phyloP scores from a whole-genome alignment of 768 basidiomycete genomes.

The Hericium erinaceus region DNA sequence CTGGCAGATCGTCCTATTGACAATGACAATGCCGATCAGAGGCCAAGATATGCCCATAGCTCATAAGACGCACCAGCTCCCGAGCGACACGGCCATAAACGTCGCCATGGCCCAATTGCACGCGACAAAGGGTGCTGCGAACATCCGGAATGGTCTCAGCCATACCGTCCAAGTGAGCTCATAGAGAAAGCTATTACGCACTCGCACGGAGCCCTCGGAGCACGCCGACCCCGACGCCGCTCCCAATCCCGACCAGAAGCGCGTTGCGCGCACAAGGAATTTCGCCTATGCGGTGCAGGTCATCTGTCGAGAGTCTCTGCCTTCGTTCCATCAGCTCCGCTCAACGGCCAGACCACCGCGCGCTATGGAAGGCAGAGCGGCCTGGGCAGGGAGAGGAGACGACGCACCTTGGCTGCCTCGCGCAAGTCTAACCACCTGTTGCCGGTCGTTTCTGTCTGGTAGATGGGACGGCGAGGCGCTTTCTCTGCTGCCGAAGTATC shows the following conservation, averaged over 20 bases:
- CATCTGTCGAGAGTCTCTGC: slow-evolving; percentile 36
- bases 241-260: slow-evolving; percentile 69
- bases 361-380: background rate
- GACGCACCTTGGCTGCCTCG: slow-evolving; percentile 25
- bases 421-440: slow-evolving; percentile 24
- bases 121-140: slow-evolving; percentile 51
- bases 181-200: slow-evolving; percentile 26
- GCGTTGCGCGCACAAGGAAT: slow-evolving; percentile 74
- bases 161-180: background rate
- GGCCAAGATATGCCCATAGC: background rate
- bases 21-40: background rate
- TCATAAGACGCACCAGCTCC: slow-evolving; percentile 49
- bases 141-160: background rate
- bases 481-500: background rate
- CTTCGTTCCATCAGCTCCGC: slow-evolving; percentile 15
- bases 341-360: no score
- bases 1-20: slow-evolving; percentile 54
- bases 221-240: slow-evolving; percentile 68
- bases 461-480: slow-evolving; percentile 11
- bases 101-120: slow-evolving; percentile 76
- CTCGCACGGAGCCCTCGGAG: slow-evolving; percentile 59
- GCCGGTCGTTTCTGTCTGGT: slow-evolving; percentile 26
- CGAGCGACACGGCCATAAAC: slow-evolving; percentile 56
- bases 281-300: slow-evolving; percentile 52
- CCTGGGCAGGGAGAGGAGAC: background rate